phyloP scores from a whole-genome alignment of 345 rosid species.

The Syzygium aqueum region DNA sequence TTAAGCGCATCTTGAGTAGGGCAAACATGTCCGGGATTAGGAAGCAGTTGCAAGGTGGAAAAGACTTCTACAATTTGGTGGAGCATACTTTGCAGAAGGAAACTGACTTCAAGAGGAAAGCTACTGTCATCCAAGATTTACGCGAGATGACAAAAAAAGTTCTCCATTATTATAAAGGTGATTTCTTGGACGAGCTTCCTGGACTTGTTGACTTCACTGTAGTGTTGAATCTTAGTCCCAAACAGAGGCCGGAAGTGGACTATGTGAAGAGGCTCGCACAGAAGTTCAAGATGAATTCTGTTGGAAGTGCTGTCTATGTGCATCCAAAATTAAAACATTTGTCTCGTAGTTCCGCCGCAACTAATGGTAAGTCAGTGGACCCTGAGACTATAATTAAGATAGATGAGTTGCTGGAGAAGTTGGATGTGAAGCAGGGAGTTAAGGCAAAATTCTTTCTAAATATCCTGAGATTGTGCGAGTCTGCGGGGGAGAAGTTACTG shows the following conservation, averaged over 20 bases:
- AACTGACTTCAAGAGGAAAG: slow-evolving; percentile 41
- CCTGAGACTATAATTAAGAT: slow-evolving; percentile 14
- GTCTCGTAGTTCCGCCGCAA: slow-evolving; percentile 18
- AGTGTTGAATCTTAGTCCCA: slow-evolving; percentile 48
- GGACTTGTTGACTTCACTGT: slow-evolving; percentile 78
- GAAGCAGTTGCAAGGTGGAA: slow-evolving; percentile 37
- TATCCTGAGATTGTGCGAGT: slow-evolving; percentile 52
- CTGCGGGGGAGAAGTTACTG: slow-evolving; percentile 58
- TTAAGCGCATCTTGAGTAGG: slow-evolving; percentile 54
- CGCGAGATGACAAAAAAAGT: slow-evolving; percentile 74
- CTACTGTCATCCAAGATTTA: slow-evolving; percentile 59
- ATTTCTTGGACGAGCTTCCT: slow-evolving; percentile 78
- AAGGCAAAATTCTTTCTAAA: slow-evolving; percentile 77
- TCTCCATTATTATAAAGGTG: slow-evolving; percentile 89
- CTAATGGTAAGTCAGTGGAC: slow-evolving; percentile 14
- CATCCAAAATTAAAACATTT: slow-evolving; percentile 45
- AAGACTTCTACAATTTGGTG: slow-evolving; percentile 49
- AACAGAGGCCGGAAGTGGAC: slow-evolving; percentile 45
- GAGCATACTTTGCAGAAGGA: slow-evolving; percentile 62
- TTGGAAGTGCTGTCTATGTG: slow-evolving; percentile 58
- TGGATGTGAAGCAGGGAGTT: slow-evolving; percentile 58
- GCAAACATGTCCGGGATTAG: slow-evolving; percentile 36
- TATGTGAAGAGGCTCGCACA: slow-evolving; percentile 25
- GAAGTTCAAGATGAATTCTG: slow-evolving; percentile 58
- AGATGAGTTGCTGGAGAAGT: slow-evolving; percentile 37